Base-by-base conservation (phyloP, 169 alveolate genomes). In the Cytauxzoon felis region DNA sequence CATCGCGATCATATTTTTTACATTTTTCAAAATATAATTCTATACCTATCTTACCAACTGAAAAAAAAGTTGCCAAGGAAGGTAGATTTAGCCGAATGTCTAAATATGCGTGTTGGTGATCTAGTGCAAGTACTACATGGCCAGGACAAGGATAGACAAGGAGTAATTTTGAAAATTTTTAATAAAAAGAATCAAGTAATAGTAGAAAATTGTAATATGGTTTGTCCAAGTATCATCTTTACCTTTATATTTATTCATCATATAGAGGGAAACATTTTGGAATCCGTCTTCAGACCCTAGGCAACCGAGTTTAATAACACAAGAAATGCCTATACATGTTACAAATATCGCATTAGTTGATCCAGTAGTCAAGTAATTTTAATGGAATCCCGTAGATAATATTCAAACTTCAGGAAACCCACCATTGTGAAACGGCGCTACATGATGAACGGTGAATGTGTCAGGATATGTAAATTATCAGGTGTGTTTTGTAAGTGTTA, bases 271-370 rank as follows among this genome's bases (percentile, higher is more conserved):
- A 57, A 81, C 91, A n/a, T 83, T 88, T 29, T 90, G 95, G 92
- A 88, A 84, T 43, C 95, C 93, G 11, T 43, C 65, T 27, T 68
- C 40, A 32, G 70, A 48, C 27, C 66, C 57, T 7, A 82, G 82
- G 21, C 76, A 87, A 33, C 80, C 88, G 32, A 78, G 91, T 23
- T 66, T 89, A 18, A 63, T 88, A 19, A 81, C 94, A 34, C 87
- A 82, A 59, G 97, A 93, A 63, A 78, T 80, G 89, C 97, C 97
- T 0, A 84, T 93, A 8, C 97, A 93, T 71, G 81, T 93, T 19
- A 89, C 96, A 18, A 93, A 92, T 50, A 91, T 93, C 2, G 80
- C 96, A 6, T 64, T 93, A 1, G 82, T 93, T 9, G 97, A 93
- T 68, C 97, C 97, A 9, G 93, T 92, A 43, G 57, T 63, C 45